These are phyloP conservation scores for Gossypium australe DNA, from an alignment of 345 rosid genomes.

Conservation along the genomic window DNA sequence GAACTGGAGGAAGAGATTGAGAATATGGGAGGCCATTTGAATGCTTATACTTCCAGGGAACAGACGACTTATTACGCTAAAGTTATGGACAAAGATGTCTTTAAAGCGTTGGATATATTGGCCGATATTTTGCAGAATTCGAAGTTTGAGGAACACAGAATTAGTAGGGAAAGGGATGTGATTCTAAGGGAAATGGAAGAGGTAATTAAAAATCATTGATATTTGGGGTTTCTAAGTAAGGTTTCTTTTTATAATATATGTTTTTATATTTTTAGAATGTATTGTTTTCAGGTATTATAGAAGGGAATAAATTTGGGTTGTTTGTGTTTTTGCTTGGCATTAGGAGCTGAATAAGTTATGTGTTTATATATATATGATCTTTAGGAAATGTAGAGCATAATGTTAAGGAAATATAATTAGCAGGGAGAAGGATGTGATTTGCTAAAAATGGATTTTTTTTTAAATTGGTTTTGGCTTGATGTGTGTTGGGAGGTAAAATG, in stretches of 20 bases:
- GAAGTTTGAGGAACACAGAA: conserved; percentile 52
- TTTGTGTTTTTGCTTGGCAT: not conserved
- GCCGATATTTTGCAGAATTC: conserved; percentile 97
- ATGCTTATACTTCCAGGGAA: conserved; percentile 83
- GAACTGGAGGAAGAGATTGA: conserved; percentile 90
- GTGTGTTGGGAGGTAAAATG: not conserved
- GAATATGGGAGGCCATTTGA: conserved; percentile 95
- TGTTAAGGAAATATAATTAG: conserved; percentile 50
- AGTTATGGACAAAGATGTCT: conserved; percentile 75
- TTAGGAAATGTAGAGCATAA: not conserved
- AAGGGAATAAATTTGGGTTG: not conserved
- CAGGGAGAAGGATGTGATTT: conserved; percentile 56
- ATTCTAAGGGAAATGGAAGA: conserved; percentile 80
- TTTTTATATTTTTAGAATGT: not conserved
- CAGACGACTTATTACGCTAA: conserved; percentile 96
- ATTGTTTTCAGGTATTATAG: not conserved
- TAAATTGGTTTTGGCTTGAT: conserved; percentile 25
- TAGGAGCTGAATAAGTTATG: not conserved
- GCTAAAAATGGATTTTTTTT: conserved; percentile 32
- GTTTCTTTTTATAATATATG: not conserved
- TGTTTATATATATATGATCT: not conserved
- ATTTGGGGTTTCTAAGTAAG: not conserved
- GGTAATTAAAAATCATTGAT: conserved; percentile 31
- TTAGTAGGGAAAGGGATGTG: conserved; percentile 64
- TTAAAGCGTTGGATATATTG: conserved; percentile 66